Evolutionary conservation across 768 basidiomycete species (phyloP), one percentile per base, ranked within the genome.

Genomic region (Suillus clintonianus): DNA sequence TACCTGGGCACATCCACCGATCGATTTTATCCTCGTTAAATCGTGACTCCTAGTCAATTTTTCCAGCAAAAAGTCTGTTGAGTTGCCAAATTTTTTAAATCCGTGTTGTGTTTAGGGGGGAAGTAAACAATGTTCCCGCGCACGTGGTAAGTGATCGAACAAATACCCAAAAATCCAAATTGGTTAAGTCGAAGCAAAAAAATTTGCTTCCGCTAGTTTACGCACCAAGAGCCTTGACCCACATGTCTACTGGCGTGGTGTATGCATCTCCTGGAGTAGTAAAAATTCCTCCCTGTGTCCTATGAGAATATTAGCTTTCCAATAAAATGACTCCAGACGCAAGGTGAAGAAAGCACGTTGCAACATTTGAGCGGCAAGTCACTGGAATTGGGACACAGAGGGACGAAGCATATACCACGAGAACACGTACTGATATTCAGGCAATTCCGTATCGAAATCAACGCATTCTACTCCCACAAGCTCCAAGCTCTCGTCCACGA

Each of bases 221-320:
- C 89, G 76, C 74, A 92, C 93, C 93, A 57, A 95, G 84, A 17
- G 83, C 90, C 74, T 91, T 92, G 61, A 93, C 87, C 92, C 92
- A 94, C 90, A 94, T 92, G 70, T 95, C 92, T 53, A 95, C 84
- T 2, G 93, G 92, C 8, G 92, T 93, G 43, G 91, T 94, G 72
- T 90, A 93, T 27, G 91, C 91, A 75, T 94, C 92, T 36, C 91
- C 91, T 5, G 90, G 89, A 0, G 90, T 91, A 50, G 90, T 93
- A 76, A 93, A 93, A 63, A 94, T 90, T 6, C 93, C 93, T 54
- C 91, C 91, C 64, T 91, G 89, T 1, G 92, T 95, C 74, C 93
- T 94, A 72, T 17, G 64, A 62, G 59, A 65, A 39, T 24, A 62
- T 76, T 55, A 74, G 72, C 41, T 42, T 63, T 60, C 8, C 39